These are phyloP conservation scores for Arachis monticola DNA, from an alignment of 331 rosid genomes.

Conservation along the genomic window DNA sequence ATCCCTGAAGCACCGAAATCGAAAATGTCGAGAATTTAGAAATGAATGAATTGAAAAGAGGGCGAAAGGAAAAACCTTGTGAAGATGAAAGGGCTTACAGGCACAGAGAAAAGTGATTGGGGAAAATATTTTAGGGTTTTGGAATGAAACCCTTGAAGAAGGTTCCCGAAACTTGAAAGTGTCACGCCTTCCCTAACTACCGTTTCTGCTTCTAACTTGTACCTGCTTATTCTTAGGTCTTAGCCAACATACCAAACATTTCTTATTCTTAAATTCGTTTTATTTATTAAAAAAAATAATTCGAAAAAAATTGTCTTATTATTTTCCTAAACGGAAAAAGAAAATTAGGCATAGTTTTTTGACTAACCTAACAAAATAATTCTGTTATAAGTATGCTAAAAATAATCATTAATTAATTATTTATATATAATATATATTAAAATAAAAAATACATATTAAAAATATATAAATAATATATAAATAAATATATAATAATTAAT, in stretches of 20 bases:
- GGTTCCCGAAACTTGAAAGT: not conserved
- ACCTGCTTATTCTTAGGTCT: not conserved
- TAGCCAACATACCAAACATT: not conserved
- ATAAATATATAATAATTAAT: too few relatives aligned
- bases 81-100: conserved; percentile 30
- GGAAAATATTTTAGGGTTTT: conserved; percentile 40
- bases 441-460: too few relatives aligned
- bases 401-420: too few relatives aligned
- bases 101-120: not conserved
- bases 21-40: conserved; percentile 20
- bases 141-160: conserved; percentile 49
- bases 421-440: too few relatives aligned
- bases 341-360: too few relatives aligned
- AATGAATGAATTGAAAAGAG: not conserved
- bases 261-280: not conserved
- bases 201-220: not conserved
- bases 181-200: not conserved
- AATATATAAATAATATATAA: too few relatives aligned
- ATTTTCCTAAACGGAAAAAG: too few relatives aligned
- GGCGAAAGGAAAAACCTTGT: not conserved
- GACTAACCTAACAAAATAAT: too few relatives aligned
- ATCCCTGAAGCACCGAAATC: conserved; percentile 25
- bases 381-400: too few relatives aligned
- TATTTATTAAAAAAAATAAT: not conserved
- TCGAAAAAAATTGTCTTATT: too few relatives aligned